Evolutionary conservation across 169 alveolate genomes (phyloP), one percentile per base, ranked within the genome.

Genomic region (Cryptosporidium parvum): DNA sequence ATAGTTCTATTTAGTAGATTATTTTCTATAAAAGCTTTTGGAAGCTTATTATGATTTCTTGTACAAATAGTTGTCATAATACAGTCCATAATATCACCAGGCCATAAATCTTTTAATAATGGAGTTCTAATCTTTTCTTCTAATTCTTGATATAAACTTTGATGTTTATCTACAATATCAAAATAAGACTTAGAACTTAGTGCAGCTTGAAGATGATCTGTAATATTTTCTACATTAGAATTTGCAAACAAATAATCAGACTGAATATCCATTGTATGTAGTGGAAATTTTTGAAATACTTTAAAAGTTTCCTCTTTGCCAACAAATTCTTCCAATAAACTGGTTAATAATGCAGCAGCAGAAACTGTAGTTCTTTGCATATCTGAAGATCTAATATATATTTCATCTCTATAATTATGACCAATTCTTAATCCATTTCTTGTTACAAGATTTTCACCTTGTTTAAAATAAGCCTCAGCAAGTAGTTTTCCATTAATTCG

Each of bases 311-410:
- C 75, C 14, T 80, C 53, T 61, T 61, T 44, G 21, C 89, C 89
- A 39, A 80, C 23, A 26, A 80, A 61, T 42, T 80, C 69, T 44
- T 80, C 89, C 5, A 80, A 10, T 31, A 80, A 45, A 45, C 89
- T 80, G 23, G 89, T 80, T 12, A 80, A 42, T 14, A 80, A 73
- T 21, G 89, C 89, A 3, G 89, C 89, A 33, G 89, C 89, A 10
- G 89, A 80, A 26, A 80, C 73, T 21, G 89, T 80, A 58, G 89
- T 80, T 65, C 89, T 80, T 23, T 80, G 89, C 89, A 80, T 80
- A 80, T 80, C 89, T 62, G 89, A 80, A 1, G 89, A 80, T 12
- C 89, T 51, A 21, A 80, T 48, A 65, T 62, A 80, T 45, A 80
- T 80, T 80, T 80, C 89, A 2, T 80, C 68, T 42, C 75, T 80